A percentile compares a stretch with the other conserved stretches of the same genome.
Conservation (phyloP, 2,329 filamentous ascomycete genomes). For the Leptographium lundbergii region DNA sequence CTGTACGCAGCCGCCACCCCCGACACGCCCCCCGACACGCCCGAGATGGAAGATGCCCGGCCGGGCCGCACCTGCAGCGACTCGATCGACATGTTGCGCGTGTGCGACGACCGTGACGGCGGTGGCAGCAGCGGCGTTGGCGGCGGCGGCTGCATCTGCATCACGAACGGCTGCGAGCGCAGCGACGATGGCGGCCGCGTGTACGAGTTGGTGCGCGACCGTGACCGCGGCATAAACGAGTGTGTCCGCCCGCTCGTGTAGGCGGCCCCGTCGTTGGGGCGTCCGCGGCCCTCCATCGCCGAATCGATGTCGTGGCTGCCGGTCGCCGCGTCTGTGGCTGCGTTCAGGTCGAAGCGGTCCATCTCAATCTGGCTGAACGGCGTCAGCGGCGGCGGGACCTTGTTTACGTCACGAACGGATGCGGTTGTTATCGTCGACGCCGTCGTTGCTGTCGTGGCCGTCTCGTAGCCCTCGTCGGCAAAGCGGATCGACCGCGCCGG, state of each 20-base stretch:
- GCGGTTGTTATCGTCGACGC: background rate
- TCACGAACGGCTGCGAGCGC: background rate
- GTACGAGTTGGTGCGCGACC: background rate
- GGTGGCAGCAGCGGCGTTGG: background rate
- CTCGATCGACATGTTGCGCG: conserved; percentile 1
- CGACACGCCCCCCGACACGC: background rate
- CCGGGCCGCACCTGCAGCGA: background rate
- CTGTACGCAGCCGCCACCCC: background rate
- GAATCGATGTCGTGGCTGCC: background rate
- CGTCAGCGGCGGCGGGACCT: background rate
- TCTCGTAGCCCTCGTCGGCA: conserved; percentile 1
- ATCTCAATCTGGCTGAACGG: background rate
- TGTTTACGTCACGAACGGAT: background rate
- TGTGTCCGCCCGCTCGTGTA: background rate
- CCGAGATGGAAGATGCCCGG: background rate
- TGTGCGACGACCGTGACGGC: background rate
- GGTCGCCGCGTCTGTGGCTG: background rate
- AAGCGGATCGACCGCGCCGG: conserved; percentile 4
- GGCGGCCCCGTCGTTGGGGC: background rate
- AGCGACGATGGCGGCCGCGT: background rate
- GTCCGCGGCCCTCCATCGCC: background rate
- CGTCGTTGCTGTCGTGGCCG: background rate
- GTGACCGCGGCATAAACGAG: background rate
- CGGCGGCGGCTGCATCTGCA: background rate
- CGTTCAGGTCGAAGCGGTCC: background rate